Percentiles rank a stretch among this genome's conserved stretches.
Conservation (phyloP, 345 rosid genomes). For the Salix viminalis region DNA sequence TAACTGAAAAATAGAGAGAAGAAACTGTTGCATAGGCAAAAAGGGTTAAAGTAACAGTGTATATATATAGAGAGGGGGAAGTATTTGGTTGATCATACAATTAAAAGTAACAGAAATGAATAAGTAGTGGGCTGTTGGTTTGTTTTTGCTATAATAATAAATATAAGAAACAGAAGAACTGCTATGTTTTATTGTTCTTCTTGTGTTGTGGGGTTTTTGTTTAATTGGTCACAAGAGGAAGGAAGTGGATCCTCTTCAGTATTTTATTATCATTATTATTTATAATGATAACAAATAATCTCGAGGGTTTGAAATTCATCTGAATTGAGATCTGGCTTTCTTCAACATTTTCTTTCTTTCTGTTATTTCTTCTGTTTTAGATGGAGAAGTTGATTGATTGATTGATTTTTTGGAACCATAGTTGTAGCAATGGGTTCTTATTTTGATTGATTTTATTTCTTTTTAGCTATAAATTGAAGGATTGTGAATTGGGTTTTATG, state of each 20-base stretch:
- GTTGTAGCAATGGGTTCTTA: neutral
- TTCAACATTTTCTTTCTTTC: constrained; percentile 7
- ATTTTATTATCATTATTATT: neutral
- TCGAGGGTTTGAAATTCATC: constrained; percentile 3
- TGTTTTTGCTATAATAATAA: neutral
- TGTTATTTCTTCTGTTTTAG: constrained; percentile 1
- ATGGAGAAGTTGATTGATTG: neutral
- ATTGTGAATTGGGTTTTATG: constrained; percentile 12
- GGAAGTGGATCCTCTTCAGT: neutral
- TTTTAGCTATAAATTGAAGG: constrained; percentile 2
- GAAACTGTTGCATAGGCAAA: constrained; percentile 7
- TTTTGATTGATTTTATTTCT: neutral
- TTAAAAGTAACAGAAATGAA: constrained; percentile 1
- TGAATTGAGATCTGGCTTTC: neutral
- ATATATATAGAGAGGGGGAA: neutral
- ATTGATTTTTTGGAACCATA: neutral
- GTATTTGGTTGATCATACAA: neutral
- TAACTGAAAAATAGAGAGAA: neutral
- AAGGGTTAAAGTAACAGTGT: neutral
- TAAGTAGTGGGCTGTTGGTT: neutral
- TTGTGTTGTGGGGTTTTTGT: neutral
- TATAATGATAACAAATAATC: neutral
- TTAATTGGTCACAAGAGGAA: neutral
- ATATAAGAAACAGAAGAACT: neutral
- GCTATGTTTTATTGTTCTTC: neutral